These are phyloP conservation scores for Lactifluus subvellereus DNA, from an alignment of 768 basidiomycete genomes.

Conservation along the genomic window DNA sequence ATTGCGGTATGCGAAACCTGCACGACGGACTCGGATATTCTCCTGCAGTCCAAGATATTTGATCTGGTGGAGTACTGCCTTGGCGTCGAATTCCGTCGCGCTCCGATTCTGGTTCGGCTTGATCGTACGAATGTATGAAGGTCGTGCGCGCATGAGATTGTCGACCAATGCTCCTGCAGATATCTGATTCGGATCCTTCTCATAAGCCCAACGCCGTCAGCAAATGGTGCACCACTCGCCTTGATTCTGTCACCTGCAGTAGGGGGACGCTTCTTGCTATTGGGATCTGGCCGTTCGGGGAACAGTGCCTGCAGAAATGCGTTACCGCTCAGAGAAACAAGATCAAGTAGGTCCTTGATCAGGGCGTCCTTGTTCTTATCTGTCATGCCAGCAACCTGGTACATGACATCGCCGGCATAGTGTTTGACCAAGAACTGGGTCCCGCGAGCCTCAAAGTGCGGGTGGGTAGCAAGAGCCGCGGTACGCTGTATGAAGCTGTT, in stretches of 20 bases:
- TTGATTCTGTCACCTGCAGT: constrained; percentile 98
- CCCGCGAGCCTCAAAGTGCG: constrained; percentile 94
- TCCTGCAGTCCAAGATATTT: constrained; percentile 98
- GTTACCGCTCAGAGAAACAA: constrained; percentile 75
- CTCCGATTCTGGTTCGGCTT: constrained; percentile 98
- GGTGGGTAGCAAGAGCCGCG: constrained; percentile 70
- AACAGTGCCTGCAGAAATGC: constrained; percentile 84
- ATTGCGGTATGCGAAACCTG: constrained; percentile 97
- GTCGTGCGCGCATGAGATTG: constrained; percentile 95
- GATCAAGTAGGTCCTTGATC: constrained; percentile 89
- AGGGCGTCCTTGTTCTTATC: constrained; percentile 99
- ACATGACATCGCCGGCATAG: constrained; percentile 98
- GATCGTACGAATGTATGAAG: constrained; percentile 98
- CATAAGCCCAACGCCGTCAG: neutral
- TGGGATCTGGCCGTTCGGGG: constrained; percentile 91
- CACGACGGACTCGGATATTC: constrained; percentile 94
- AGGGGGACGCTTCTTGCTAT: constrained; percentile 96
- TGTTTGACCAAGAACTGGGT: constrained; percentile 92
- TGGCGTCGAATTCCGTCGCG: constrained; percentile 83
- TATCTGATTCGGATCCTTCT: constrained; percentile 37
- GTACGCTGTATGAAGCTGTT: constrained; percentile 94
- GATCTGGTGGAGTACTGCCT: constrained; percentile 96
- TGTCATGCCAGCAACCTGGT: constrained; percentile 96
- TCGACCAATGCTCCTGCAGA: constrained; percentile 97
- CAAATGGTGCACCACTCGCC: constrained; percentile 37